Conservation (phyloP, 2,329 filamentous ascomycete genomes). For the Aspergillus chevalieri region DNA sequence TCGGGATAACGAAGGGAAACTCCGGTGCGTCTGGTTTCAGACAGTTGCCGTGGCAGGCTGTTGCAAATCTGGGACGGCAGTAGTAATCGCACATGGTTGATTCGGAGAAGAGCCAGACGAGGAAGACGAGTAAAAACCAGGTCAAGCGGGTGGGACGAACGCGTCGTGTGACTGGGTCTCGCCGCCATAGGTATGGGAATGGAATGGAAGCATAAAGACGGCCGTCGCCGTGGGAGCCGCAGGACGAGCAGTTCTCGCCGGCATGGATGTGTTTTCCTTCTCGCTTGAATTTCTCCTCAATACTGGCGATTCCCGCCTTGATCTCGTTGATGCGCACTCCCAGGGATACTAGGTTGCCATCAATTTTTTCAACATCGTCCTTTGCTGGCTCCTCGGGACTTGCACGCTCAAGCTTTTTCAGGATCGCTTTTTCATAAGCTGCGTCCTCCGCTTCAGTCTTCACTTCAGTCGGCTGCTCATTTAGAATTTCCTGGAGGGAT, state of each 20-base stretch:
- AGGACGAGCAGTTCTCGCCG: conserved; percentile 17
- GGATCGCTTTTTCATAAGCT: conserved; percentile 25
- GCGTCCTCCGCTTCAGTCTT: conserved; percentile 26
- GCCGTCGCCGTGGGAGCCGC: conserved; percentile 19
- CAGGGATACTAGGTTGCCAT: conserved; percentile 35
- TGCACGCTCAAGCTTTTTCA: conserved; percentile 17
- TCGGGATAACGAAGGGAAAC: conserved; percentile 52
- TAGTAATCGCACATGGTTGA: conserved; percentile 45
- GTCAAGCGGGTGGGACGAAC: conserved; percentile 32
- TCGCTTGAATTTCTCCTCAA: conserved; percentile 33
- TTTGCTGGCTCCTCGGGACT: conserved; percentile 15
- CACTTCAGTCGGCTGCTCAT: conserved; percentile 20
- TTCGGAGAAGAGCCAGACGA: conserved; percentile 47
- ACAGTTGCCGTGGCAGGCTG: conserved; percentile 45
- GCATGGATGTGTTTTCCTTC: conserved; percentile 11
- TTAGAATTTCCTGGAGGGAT: conserved; percentile 38
- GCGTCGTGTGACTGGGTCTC: conserved; percentile 20
- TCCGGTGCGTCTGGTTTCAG: conserved; percentile 47
- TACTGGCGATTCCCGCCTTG: conserved; percentile 32
- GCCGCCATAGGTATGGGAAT: conserved; percentile 32
- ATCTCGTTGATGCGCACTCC: conserved; percentile 36
- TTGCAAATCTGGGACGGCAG: conserved; percentile 46
- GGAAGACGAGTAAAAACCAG: conserved; percentile 34
- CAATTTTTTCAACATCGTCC: conserved; percentile 31
- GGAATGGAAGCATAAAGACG: conserved; percentile 27